These are phyloP conservation scores for Colletotrichum chrysophilum DNA, from an alignment of 2,329 filamentous ascomycete species.

Conservation along the genomic window DNA sequence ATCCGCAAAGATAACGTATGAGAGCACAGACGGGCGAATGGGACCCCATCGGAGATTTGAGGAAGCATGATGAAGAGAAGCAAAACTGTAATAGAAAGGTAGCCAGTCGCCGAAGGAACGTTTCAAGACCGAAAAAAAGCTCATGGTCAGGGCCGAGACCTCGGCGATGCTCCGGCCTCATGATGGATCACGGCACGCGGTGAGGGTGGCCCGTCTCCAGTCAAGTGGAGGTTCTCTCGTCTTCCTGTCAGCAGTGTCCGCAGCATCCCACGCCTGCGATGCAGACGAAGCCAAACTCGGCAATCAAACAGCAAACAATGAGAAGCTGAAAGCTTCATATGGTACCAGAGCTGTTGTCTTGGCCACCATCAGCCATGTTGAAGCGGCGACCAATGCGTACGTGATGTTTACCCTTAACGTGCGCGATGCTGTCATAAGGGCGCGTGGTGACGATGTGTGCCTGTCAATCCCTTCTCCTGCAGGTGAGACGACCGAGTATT, in stretches of 20 bases:
- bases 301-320: background rate
- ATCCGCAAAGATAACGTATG: conserved; percentile 14
- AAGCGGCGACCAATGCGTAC: background rate
- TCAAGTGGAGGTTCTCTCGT: background rate
- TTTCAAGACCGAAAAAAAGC: conserved; percentile 1
- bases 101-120: background rate
- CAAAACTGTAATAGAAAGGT: background rate
- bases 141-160: background rate
- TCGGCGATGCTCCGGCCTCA: conserved; percentile 19
- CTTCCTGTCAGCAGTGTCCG: background rate
- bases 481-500: conserved; percentile 18
- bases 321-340: background rate
- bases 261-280: background rate
- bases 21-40: conserved; percentile 12
- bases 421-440: conserved; percentile 19
- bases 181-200: conserved; percentile 8
- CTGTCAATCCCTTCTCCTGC: conserved; percentile 5
- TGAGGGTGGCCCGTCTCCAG: conserved; percentile 9
- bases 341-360: background rate
- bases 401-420: background rate
- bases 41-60: background rate
- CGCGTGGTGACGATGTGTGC: conserved; percentile 15
- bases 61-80: conserved; percentile 1
- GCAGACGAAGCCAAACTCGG: background rate
- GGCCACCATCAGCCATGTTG: background rate